Conservation (phyloP, 2,329 filamentous ascomycete species). For the Colletotrichum shisoi region DNA sequence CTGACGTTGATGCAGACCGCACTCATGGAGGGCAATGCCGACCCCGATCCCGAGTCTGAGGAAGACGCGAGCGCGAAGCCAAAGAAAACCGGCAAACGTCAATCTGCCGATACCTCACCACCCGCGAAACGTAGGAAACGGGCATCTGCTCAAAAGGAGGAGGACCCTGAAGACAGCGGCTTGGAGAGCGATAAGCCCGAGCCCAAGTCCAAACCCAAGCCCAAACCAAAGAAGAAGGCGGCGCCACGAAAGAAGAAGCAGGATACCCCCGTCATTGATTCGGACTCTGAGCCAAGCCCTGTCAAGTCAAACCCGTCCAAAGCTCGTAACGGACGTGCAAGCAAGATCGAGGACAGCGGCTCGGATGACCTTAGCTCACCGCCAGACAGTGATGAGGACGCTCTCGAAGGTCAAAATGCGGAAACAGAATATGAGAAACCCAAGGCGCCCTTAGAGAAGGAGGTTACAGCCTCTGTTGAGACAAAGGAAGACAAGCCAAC, state of each 20-base stretch:
- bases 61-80: conserved; percentile 40
- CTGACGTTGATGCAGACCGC: conserved; percentile 20
- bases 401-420: conserved; percentile 35
- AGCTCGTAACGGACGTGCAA: conserved; percentile 28
- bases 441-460: conserved; percentile 14
- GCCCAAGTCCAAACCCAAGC: conserved; percentile 32
- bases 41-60: conserved; percentile 1
- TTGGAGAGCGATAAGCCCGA: conserved; percentile 42
- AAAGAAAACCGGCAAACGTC: conserved; percentile 48
- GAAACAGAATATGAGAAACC: conserved; percentile 40
- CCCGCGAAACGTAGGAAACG: conserved; percentile 53
- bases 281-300: conserved; percentile 45
- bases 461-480: conserved; percentile 3
- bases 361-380: conserved; percentile 29
- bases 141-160: conserved; percentile 47
- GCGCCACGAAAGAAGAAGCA: conserved; percentile 44
- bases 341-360: conserved; percentile 30
- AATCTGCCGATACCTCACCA: conserved; percentile 49
- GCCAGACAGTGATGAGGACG: conserved; percentile 41
- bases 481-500: conserved; percentile 11
- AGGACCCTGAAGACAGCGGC: conserved; percentile 41
- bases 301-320: conserved; percentile 41
- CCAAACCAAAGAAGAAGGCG: conserved; percentile 42
- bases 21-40: conserved; percentile 13
- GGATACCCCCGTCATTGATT: conserved; percentile 42